Conservation (phyloP, 1,284 basidiomycete genomes). For the Pseudomicrostroma phylloplanum region DNA sequence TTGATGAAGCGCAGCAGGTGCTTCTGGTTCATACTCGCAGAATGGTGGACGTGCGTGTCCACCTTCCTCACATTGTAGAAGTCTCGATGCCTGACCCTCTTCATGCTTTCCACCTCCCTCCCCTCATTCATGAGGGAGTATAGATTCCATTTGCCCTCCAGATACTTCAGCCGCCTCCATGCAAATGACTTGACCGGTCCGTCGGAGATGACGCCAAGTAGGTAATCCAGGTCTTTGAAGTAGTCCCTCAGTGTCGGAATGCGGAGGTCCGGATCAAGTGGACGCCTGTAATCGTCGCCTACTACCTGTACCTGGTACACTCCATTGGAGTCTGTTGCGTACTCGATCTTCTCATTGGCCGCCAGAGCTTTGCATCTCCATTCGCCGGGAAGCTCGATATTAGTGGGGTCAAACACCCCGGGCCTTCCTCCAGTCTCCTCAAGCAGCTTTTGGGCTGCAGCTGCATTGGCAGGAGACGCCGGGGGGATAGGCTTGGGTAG, state of each 20-base stretch:
- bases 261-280: slow-evolving; percentile 55
- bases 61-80: slow-evolving; percentile 97
- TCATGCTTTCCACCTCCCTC: slow-evolving; percentile 92
- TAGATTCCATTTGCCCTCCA: slow-evolving; percentile 92
- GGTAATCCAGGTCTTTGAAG: slow-evolving; percentile 88
- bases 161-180: slow-evolving; percentile 82
- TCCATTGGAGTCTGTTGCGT: slow-evolving; percentile 40
- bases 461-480: slow-evolving; percentile 44
- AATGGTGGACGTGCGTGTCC: slow-evolving; percentile 97
- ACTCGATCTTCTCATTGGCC: slow-evolving; percentile 18
- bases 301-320: slow-evolving; percentile 46
- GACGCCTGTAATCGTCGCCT: slow-evolving; percentile 18
- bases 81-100: slow-evolving; percentile 64
- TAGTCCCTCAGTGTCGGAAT: slow-evolving; percentile 87
- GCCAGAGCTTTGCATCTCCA: slow-evolving; percentile 21
- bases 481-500: slow-evolving; percentile 43
- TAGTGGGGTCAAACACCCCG: slow-evolving; percentile 35
- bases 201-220: slow-evolving; percentile 64
- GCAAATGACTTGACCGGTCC: slow-evolving; percentile 96
- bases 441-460: slow-evolving; percentile 43
- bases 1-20: slow-evolving; percentile 99
- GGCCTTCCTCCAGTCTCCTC: slow-evolving; percentile 47
- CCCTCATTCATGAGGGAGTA: slow-evolving; percentile 88
- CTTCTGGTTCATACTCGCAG: slow-evolving; percentile 99
- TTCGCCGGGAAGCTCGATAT: slow-evolving; percentile 29